These are phyloP conservation scores for Artemisia tridentata DNA, from an alignment of 129 eudicot species.

Conservation along the genomic window DNA sequence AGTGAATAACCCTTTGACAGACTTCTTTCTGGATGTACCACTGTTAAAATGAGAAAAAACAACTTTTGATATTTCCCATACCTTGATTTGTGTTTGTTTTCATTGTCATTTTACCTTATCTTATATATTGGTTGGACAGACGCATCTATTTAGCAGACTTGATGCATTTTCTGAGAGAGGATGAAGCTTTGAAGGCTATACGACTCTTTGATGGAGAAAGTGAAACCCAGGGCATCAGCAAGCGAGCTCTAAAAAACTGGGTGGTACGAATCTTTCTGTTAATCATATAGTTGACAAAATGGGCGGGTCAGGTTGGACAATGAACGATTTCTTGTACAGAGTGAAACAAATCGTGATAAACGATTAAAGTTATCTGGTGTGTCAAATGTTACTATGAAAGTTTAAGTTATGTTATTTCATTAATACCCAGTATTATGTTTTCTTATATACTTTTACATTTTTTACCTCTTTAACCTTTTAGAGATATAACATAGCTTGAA, in stretches of 20 bases:
- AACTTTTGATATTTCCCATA: no score
- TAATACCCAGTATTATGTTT: no score
- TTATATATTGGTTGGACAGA: slow-evolving; percentile 27
- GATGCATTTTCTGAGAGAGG: slow-evolving; percentile 72
- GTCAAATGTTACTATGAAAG: no score
- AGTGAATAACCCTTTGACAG: no score
- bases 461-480: not conserved
- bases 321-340: not conserved
- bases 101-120: not conserved
- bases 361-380: no score
- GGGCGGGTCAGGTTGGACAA: not conserved
- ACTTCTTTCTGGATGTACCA: not conserved
- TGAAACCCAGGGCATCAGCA: slow-evolving; percentile 73
- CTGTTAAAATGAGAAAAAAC: not conserved
- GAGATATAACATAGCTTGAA: not conserved
- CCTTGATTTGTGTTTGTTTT: not conserved
- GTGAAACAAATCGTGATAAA: not conserved
- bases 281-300: not conserved
- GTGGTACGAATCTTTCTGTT: slow-evolving; percentile 47
- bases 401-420: no score
- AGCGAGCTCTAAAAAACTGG: slow-evolving; percentile 75
- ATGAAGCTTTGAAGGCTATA: slow-evolving; percentile 57
- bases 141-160: slow-evolving; percentile 49
- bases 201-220: slow-evolving; percentile 49
- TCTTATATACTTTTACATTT: no score